Base-by-base conservation (phyloP, 1,284 basidiomycete genomes). In the Cryptococcus sp. region DNA sequence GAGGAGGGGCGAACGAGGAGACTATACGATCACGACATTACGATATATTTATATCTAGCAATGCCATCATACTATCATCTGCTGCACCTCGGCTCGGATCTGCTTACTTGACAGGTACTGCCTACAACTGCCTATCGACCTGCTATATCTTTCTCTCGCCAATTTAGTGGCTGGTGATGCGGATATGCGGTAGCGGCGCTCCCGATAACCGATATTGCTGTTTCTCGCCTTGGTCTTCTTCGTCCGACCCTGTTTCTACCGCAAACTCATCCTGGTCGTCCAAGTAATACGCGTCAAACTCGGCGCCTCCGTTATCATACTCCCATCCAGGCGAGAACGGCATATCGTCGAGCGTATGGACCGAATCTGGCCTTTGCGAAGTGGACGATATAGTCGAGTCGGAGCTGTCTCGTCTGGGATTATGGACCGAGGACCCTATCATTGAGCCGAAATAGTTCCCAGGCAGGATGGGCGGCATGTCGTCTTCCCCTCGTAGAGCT, bases 121-220 rank as follows among this genome's bases (percentile, higher is more conserved):
- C n/a, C n/a, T n/a, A n/a, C n/a, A n/a, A n/a, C n/a, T n/a, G n/a
- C n/a, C n/a, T n/a, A n/a, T n/a, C n/a, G n/a, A n/a, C 28, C 28
- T 7, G 14, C 28, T 7, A 7, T 31, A 7, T 31, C 28, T 31
- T 7, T 14, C 14, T 31, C 7, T 31, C 28, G 28, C 28, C 7
- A 31, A 31, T 7, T 34, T 40, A 52, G 41, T 52, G 51, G 26
- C 46, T 48, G 4, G 51, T 52, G 3, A 52, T 40, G n/a, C 51
- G 33, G 32, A 52, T 52, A 42, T 49, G 43, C 6, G 51, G 51
- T 6, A 52, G 31, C 14, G 43, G 45, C 16, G 22, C 5, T 12
- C 9, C 28, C 9, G 28, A 31, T 14, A 31, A 14, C 7, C 28
- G 28, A 7, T 31, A 23, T 26, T 38, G 19, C 42, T 18, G 24